Evolutionary conservation across 2,329 filamentous ascomycete species (phyloP), one percentile per base, ranked within the genome.

Genomic region (Didymella keratinophila): DNA sequence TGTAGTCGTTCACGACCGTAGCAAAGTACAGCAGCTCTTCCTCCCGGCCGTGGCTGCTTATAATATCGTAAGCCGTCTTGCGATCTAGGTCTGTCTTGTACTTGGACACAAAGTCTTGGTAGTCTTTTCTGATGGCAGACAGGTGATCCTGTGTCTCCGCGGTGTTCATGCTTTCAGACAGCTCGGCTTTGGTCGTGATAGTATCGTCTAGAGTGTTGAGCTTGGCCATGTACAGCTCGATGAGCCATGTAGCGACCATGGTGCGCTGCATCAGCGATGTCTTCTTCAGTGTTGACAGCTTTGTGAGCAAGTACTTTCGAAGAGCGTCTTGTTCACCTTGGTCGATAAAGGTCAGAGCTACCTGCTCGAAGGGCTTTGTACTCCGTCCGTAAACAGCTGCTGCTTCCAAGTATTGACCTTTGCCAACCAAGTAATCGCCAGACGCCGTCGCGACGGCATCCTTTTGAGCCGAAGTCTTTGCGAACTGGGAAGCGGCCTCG

Each of bases 211-310:
- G 83, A 3, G 91, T 89, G 74, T 99, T 97, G 41, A 99, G 84
- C 78, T 97, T 97, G 5, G 93, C 91, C 93, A 99, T 99, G 77
- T 94, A 99, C 2, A 98, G 85, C 76, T 99, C 95, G 10, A 97
- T 84, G 42, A 99, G 84, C 95, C 95, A 99, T 65, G 90, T 93
- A 2, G 94, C 91, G 65, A 98, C 88, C 92, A 99, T 97, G 64
- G 91, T 90, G 58, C 94, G 84, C 78, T 99, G 95, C 93, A 99
- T 99, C 28, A 89, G 82, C 1, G 89, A 88, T 1, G 89, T 86
- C 76, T 93, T 96, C 76, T 93, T 96, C 72, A 93, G 88, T 0
- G 86, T 89, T 8, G 86, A 84, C 30, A 99, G 82, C 78, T 96
- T 97, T 0, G 92, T 91, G 21, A 94, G 77, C 4, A 99, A 83